A percentile compares a stretch with the other conserved stretches of the same genome.
Conservation (phyloP, 148 eudicot genomes). For the Arctostaphylos glauca region DNA sequence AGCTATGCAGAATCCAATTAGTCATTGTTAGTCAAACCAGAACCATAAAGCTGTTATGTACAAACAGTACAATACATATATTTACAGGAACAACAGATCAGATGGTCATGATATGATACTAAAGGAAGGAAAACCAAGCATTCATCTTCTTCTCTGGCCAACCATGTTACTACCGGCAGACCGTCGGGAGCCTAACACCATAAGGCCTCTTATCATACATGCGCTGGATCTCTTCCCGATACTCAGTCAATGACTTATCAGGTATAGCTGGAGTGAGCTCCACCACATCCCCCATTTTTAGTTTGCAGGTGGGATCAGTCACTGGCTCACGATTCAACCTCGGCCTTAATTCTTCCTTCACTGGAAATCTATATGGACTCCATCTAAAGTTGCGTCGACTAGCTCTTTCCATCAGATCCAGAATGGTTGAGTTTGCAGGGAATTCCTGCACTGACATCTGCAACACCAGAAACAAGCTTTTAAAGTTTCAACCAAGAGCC, state of each 20-base stretch:
- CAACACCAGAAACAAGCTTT: background rate
- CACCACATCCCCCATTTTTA: slow-evolving; percentile 92
- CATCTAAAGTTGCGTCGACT: slow-evolving; percentile 64
- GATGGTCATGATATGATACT: background rate
- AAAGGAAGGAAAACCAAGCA: background rate
- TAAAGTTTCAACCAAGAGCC: background rate
- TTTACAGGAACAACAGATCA: background rate
- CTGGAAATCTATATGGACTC: slow-evolving; percentile 56
- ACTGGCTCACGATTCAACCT: slow-evolving; percentile 73
- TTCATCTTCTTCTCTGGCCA: slow-evolving; percentile 40
- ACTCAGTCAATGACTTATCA: slow-evolving; percentile 67
- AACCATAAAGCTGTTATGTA: slow-evolving; percentile 2
- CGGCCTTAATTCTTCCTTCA: slow-evolving; percentile 79
- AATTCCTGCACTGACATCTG: slow-evolving; percentile 98
- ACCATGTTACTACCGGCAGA: slow-evolving; percentile 26
- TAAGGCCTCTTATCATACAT: slow-evolving; percentile 63
- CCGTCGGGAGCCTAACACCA: slow-evolving; percentile 28
- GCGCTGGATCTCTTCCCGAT: slow-evolving; percentile 91
- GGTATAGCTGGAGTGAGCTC: slow-evolving; percentile 80
- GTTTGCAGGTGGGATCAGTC: slow-evolving; percentile 57
- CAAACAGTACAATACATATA: background rate
- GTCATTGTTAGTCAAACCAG: slow-evolving; percentile 2
- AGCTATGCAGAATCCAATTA: background rate
- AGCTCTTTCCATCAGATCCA: slow-evolving; percentile 59
- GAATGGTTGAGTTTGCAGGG: slow-evolving; percentile 64